These are phyloP conservation scores for Ambrosiella cleistominuta DNA, from an alignment of 2,329 filamentous ascomycete genomes.

Conservation along the genomic window DNA sequence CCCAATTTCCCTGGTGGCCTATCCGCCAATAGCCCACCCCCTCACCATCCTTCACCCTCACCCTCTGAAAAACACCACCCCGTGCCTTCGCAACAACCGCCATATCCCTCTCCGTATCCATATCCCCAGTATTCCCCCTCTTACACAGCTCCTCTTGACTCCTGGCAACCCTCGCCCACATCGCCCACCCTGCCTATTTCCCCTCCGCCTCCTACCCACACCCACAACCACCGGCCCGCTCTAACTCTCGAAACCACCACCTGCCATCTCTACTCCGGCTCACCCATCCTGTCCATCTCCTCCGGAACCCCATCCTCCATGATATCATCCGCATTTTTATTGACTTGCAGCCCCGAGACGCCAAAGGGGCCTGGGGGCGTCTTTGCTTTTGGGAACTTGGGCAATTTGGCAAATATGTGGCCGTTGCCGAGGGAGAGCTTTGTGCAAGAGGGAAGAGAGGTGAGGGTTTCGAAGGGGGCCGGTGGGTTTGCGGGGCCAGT, in stretches of 20 bases:
- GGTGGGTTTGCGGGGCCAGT: no score
- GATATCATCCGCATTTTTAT: constrained; percentile 21
- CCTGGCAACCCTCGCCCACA: constrained; percentile 4
- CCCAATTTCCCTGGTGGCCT: constrained; percentile 19
- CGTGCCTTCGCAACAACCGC: not conserved
- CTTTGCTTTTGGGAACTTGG: not conserved
- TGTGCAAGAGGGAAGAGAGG: not conserved
- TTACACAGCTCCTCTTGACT: not conserved
- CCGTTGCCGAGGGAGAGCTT: not conserved
- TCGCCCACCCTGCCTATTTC: constrained; percentile 9
- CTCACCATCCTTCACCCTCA: not conserved
- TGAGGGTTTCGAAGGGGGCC: not conserved
- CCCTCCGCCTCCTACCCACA: not conserved
- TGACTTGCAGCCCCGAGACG: constrained; percentile 19
- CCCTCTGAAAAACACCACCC: not conserved
- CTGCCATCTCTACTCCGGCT: not conserved
- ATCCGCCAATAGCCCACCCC: not conserved
- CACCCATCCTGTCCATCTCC: not conserved
- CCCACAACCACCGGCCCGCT: not conserved
- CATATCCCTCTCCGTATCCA: not conserved
- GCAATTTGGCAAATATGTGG: not conserved
- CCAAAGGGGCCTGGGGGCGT: constrained; percentile 16
- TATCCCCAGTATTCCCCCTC: not conserved
- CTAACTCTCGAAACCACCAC: not conserved
- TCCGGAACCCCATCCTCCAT: constrained; percentile 19